Evolutionary conservation across 2,329 filamentous ascomycete genomes (phyloP).

Genomic region (Cladosporium cucumerinum): DNA sequence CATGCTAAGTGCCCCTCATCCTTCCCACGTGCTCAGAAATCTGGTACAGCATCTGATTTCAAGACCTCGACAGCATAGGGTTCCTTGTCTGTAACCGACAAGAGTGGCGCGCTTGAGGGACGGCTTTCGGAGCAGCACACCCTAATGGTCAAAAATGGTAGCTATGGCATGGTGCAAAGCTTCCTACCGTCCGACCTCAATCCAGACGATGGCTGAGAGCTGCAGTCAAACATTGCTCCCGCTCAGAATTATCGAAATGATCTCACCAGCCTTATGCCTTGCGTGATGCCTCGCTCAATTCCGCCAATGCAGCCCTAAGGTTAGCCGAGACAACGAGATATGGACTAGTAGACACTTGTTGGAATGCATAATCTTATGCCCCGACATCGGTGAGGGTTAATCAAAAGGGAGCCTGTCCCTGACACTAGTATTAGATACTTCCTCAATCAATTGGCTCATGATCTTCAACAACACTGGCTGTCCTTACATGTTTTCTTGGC

Average conservation of each 20-base stretch:
- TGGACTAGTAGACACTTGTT: not conserved
- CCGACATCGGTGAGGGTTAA: too few relatives aligned
- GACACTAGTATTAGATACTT: too few relatives aligned
- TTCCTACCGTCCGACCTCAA: not conserved
- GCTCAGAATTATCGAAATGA: not conserved
- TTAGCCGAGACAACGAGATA: not conserved
- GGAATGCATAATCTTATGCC: too few relatives aligned
- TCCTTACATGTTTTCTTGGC: slow-evolving; percentile 1
- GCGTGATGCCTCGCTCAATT: not conserved
- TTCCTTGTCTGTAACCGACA: not conserved
- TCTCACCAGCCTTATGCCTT: not conserved
- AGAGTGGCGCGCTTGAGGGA: not conserved
- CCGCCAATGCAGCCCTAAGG: slow-evolving; percentile 5
- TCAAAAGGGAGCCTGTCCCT: too few relatives aligned
- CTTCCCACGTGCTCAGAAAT: not conserved
- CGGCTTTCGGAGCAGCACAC: not conserved
- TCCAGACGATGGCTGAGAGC: not conserved
- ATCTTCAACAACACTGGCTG: too few relatives aligned
- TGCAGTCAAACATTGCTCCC: not conserved
- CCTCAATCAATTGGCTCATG: too few relatives aligned
- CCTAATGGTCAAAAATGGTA: not conserved
- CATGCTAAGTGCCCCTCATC: not conserved
- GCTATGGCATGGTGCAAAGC: not conserved
- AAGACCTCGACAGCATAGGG: not conserved
- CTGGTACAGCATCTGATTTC: not conserved